phyloP scores from a whole-genome alignment of 176 grass and related monocot genomes.

The Oryza brachyantha region DNA sequence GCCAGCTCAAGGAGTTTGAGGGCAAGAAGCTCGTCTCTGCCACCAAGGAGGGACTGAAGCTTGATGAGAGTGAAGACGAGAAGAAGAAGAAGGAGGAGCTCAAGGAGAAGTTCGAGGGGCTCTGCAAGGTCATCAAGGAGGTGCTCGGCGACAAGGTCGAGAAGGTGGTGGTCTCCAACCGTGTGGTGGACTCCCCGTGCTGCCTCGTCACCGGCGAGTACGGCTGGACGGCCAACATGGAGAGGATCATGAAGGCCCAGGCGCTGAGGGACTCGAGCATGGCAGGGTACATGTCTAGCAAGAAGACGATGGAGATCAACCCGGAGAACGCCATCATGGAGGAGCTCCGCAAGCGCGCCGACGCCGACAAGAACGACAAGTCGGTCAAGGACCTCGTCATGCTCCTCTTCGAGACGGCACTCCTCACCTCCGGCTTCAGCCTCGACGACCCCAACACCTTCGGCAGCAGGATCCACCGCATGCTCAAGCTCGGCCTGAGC shows the following conservation, averaged over 20 bases:
- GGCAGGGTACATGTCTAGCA: constrained; percentile 57
- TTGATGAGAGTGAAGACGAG: constrained; percentile 89
- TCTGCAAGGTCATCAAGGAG: constrained; percentile 95
- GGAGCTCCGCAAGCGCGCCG: constrained; percentile 51
- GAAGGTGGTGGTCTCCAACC: constrained; percentile 76
- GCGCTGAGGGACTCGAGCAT: constrained; percentile 57
- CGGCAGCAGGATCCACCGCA: constrained; percentile 77
- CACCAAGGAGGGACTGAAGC: constrained; percentile 97
- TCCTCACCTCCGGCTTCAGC: constrained; percentile 90
- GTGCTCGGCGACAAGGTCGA: constrained; percentile 85
- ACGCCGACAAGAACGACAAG: constrained; percentile 66
- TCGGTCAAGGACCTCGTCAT: constrained; percentile 83
- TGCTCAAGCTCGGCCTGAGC: constrained; percentile 87
- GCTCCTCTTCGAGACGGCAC: constrained; percentile 76
- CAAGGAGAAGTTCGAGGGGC: constrained; percentile 81
- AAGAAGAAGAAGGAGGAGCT: constrained; percentile 71
- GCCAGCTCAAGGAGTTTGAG: constrained; percentile 97
- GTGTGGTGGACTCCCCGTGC: constrained; percentile 85
- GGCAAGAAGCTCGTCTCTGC: constrained; percentile 95
- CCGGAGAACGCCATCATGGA: constrained; percentile 64
- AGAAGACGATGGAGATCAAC: constrained; percentile 76
- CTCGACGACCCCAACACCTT: constrained; percentile 89
- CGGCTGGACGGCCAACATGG: constrained; percentile 90
- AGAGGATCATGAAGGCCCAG: constrained; percentile 71
- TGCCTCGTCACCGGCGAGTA: constrained; percentile 86